Conservation (phyloP, 2,329 filamentous ascomycete genomes). For the Diplodia sapinea region DNA sequence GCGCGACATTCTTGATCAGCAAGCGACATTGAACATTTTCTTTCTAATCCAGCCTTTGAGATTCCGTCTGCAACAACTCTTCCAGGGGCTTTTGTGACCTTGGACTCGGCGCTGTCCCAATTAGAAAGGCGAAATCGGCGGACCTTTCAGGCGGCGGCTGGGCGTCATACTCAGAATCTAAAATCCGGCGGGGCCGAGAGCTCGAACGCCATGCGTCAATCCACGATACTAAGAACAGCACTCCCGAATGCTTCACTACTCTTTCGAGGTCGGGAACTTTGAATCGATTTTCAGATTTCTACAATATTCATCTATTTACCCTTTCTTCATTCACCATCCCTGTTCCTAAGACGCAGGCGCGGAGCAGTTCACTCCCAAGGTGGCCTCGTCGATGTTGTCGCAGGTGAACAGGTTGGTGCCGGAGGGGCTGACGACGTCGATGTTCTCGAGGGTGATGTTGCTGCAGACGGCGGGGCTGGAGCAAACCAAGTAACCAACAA, state of each 20-base stretch:
- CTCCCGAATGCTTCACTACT: no score
- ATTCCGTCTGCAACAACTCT: background rate
- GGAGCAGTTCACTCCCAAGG: slow-evolving; percentile 20
- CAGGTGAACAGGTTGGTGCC: slow-evolving; percentile 28
- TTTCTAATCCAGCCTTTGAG: background rate
- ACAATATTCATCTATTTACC: background rate
- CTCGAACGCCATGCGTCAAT: background rate
- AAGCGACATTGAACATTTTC: background rate
- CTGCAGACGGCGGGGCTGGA: slow-evolving; percentile 54
- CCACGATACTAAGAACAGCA: background rate
- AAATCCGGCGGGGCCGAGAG: no score
- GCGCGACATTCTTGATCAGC: slow-evolving; percentile 55
- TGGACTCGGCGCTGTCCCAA: background rate
- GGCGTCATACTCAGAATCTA: no score
- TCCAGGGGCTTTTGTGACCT: background rate
- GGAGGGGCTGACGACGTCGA: slow-evolving; percentile 56
- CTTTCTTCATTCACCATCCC: background rate
- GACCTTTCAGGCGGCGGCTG: background rate
- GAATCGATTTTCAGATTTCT: background rate
- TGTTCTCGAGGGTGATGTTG: slow-evolving; percentile 62
- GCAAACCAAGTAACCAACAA: slow-evolving; percentile 54
- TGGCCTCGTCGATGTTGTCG: slow-evolving; percentile 22
- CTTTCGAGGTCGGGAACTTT: background rate
- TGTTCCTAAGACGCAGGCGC: background rate
- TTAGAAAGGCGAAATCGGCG: background rate